Evolutionary conservation across 2,329 filamentous ascomycete species (phyloP).

Genomic region (Penicillium verrucosum): DNA sequence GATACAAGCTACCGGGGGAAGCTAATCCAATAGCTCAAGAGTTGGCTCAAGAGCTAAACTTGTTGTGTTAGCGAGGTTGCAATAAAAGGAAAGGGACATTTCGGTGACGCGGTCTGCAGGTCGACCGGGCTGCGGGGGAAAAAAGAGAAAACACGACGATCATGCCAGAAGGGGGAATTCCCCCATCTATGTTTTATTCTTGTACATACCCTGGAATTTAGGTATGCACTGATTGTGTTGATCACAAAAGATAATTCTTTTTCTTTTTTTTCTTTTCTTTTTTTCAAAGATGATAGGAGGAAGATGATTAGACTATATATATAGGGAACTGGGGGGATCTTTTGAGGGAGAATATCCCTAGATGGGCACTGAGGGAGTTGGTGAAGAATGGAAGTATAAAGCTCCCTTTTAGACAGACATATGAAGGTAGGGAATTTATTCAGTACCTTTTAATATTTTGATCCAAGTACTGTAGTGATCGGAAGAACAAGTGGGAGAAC

Average conservation of each 20-base stretch:
- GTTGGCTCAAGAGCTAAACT: not conserved
- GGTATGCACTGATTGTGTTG: conserved; percentile 5
- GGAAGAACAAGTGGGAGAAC: not conserved
- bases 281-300: not conserved
- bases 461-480: not conserved
- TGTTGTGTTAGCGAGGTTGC: conserved; percentile 18
- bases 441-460: not conserved
- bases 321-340: not conserved
- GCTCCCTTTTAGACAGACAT: not conserved
- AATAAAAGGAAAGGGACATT: conserved; percentile 16
- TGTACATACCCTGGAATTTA: conserved; percentile 18
- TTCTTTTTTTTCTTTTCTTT: not conserved
- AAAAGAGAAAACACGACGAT: conserved; percentile 20
- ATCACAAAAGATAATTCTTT: not conserved
- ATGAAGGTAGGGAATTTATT: not conserved
- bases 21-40: not conserved
- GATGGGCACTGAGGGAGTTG: conserved; percentile 3
- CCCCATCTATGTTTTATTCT: conserved; percentile 10
- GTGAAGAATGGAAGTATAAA: conserved; percentile 6
- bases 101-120: conserved; percentile 25
- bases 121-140: conserved; percentile 8
- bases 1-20: not conserved
- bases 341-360: conserved; percentile 6
- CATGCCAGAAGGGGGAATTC: conserved; percentile 22
- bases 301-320: conserved; percentile 1